Conservation (phyloP, 169 alveolate genomes). For the Eimeria falciformis region DNA sequence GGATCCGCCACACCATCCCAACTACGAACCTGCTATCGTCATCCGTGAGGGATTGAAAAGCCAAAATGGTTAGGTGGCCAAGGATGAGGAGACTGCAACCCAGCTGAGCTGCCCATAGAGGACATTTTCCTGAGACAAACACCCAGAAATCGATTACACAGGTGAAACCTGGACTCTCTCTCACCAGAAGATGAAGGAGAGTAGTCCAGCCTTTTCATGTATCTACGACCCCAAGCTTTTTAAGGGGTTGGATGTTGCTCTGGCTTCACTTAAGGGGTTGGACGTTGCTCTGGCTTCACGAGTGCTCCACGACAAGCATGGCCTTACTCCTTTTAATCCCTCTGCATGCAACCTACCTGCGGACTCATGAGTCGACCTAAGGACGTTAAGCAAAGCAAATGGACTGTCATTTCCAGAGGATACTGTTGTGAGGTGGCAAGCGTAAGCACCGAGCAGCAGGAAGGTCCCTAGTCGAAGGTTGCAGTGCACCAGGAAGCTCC, state of each 20-base stretch:
- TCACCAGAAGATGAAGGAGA: not conserved
- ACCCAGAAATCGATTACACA: not conserved
- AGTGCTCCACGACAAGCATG: too few relatives aligned
- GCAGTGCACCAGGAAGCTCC: slow-evolving; percentile 91
- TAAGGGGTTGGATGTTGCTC: not conserved
- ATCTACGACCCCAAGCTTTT: too few relatives aligned
- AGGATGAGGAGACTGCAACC: slow-evolving; percentile 88
- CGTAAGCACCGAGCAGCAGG: slow-evolving; percentile 84
- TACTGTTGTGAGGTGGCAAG: slow-evolving; percentile 82
- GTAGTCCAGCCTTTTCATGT: not conserved
- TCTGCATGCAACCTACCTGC: slow-evolving; percentile 80
- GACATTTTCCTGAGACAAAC: slow-evolving; percentile 73
- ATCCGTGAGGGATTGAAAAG: slow-evolving; percentile 90
- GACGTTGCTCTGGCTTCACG: not conserved
- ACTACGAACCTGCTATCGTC: slow-evolving; percentile 87
- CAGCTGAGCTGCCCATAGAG: slow-evolving; percentile 87
- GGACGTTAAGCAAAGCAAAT: slow-evolving; percentile 86
- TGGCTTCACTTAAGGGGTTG: too few relatives aligned
- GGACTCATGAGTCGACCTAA: slow-evolving; percentile 88
- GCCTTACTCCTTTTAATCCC: too few relatives aligned
- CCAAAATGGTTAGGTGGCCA: slow-evolving; percentile 88
- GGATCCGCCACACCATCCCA: too few relatives aligned
- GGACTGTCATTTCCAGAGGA: slow-evolving; percentile 88
- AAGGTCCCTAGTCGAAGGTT: slow-evolving; percentile 91
- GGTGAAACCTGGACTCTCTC: not conserved